A percentile compares a stretch with the other conserved stretches of the same genome.
Evolutionary conservation across 1,284 basidiomycete genomes (phyloP).

Genomic region (Cryptococcus hybrid): DNA sequence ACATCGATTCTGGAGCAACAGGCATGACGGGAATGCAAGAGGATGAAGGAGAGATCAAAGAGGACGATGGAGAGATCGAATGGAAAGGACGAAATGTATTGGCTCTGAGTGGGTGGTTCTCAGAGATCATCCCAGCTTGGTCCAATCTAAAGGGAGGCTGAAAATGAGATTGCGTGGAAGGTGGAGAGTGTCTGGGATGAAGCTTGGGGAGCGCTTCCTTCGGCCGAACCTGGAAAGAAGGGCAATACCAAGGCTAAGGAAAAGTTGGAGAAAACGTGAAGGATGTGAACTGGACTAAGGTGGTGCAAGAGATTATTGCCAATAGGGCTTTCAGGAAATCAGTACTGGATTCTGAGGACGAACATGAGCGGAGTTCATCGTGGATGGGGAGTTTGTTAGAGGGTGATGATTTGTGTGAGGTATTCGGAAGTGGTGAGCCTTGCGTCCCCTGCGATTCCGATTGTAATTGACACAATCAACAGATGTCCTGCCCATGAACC

Average conservation of each 20-base stretch:
- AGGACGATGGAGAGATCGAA: constrained; percentile 8
- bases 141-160: constrained; percentile 7
- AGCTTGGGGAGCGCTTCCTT: constrained; percentile 3
- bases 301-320: constrained; percentile 10
- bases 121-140: too few relatives aligned
- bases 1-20: constrained; percentile 10
- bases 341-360: background rate
- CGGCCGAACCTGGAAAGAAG: background rate
- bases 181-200: constrained; percentile 2
- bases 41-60: constrained; percentile 3
- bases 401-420: background rate
- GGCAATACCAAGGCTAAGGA: background rate
- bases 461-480: too few relatives aligned
- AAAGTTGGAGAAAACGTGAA: background rate
- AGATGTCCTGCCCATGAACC: background rate
- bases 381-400: background rate
- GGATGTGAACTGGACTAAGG: constrained; percentile 2
- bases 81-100: constrained; percentile 28
- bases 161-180: background rate
- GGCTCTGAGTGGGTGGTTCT: constrained; percentile 27
- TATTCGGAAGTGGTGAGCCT: background rate
- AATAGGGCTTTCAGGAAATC: constrained; percentile 8
- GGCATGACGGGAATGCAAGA: background rate
- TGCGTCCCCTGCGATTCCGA: too few relatives aligned
- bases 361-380: background rate